Percentiles rank a stretch among this genome's conserved stretches.
These are phyloP conservation scores for Aulographum hederae DNA, from an alignment of 2,329 filamentous ascomycete species.

Conservation along the genomic window DNA sequence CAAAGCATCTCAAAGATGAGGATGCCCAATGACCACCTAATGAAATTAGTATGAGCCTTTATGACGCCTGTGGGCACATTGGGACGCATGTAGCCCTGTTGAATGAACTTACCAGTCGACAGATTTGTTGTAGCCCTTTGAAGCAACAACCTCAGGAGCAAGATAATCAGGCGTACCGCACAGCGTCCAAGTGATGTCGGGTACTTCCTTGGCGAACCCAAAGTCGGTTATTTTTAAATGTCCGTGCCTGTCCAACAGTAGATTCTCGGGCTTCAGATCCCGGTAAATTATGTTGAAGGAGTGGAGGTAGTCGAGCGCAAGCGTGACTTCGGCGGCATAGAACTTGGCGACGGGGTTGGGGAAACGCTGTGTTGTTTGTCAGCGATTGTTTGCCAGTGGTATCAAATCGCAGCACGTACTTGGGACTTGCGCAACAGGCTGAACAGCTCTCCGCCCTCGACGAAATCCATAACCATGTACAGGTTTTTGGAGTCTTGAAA, in stretches of 20 bases:
- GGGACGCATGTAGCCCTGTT: neutral
- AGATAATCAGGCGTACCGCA: slow-evolving; percentile 97
- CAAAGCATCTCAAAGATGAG: slow-evolving; percentile 99
- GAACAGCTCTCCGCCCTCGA: slow-evolving; percentile 94
- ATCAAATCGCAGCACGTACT: slow-evolving; percentile 32
- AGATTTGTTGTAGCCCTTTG: slow-evolving; percentile 98
- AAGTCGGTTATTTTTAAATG: slow-evolving; percentile 98
- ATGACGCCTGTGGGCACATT: too few species aligned
- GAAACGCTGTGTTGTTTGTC: slow-evolving; percentile 51
- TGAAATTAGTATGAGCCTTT: slow-evolving; percentile 1
- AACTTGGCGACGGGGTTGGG: slow-evolving; percentile 98
- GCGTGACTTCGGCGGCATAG: slow-evolving; percentile 91
- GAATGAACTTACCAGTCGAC: slow-evolving; percentile 73
- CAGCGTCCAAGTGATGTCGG: slow-evolving; percentile 97
- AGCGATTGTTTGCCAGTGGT: slow-evolving; percentile 2
- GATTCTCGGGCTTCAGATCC: slow-evolving; percentile 88
- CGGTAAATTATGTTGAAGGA: slow-evolving; percentile 93
- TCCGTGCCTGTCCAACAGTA: slow-evolving; percentile 79
- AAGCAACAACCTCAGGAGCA: slow-evolving; percentile 94
- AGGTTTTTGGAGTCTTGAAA: slow-evolving; percentile 91
- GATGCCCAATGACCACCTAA: slow-evolving; percentile 94
- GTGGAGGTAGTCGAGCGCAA: slow-evolving; percentile 90
- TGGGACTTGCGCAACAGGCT: slow-evolving; percentile 83
- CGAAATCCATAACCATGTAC: slow-evolving; percentile 99
- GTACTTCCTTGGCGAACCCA: slow-evolving; percentile 93